These are phyloP conservation scores for Anthracocystis setariae DNA, from an alignment of 1,284 basidiomycete species.

Conservation along the genomic window DNA sequence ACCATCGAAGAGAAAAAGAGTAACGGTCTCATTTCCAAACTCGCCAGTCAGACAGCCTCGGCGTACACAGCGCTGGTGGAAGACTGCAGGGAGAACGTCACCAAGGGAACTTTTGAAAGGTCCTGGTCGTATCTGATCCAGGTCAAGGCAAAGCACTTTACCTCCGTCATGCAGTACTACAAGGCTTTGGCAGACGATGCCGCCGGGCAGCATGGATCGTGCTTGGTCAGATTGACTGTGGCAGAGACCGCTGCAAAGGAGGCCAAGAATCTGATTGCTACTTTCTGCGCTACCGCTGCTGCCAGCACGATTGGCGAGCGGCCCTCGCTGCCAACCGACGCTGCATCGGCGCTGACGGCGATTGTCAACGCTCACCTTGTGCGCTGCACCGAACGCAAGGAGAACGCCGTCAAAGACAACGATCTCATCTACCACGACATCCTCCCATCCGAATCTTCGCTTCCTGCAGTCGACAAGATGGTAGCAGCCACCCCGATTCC, in stretches of 20 bases:
- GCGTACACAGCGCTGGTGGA: constrained; percentile 84
- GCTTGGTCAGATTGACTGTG: constrained; percentile 81
- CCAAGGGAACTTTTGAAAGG: constrained; percentile 93
- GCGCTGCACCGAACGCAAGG: constrained; percentile 79
- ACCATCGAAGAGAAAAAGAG: constrained; percentile 72
- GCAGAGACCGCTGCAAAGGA: constrained; percentile 88
- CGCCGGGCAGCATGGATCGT: constrained; percentile 83
- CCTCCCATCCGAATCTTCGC: constrained; percentile 80
- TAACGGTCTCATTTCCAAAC: constrained; percentile 80
- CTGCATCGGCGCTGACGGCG: constrained; percentile 80
- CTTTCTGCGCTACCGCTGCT: constrained; percentile 80
- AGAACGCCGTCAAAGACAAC: constrained; percentile 85
- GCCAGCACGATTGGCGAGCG: constrained; percentile 69
- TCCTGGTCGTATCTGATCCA: constrained; percentile 89
- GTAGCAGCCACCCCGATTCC: constrained; percentile 81
- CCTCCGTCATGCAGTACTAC: constrained; percentile 87
- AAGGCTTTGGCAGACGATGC: constrained; percentile 82
- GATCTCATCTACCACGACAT: constrained; percentile 98
- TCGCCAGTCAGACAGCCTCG: constrained; percentile 82
- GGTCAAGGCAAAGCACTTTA: constrained; percentile 90
- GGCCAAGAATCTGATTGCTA: constrained; percentile 76
- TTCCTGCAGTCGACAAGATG: constrained; percentile 83
- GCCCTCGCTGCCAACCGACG: constrained; percentile 87
- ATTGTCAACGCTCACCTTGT: constrained; percentile 84
- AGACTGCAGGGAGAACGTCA: constrained; percentile 93